Evolutionary conservation across 1,139 yeast species (phyloP).

Genomic region (Geotrichum candidum): DNA sequence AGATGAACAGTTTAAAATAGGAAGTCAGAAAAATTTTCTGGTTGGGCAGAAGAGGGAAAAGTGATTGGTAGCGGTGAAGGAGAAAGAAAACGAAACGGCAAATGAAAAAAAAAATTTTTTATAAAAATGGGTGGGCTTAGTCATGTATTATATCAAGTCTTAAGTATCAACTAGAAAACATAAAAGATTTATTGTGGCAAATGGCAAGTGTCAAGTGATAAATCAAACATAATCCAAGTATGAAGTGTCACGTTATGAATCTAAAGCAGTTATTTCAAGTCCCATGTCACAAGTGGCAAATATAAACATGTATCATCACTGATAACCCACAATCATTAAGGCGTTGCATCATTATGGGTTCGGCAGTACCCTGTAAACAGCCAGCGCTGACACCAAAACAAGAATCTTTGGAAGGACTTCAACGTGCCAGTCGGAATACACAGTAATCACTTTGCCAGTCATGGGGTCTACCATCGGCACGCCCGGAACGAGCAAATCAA

Average conservation of each 20-base stretch:
- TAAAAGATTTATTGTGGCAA: too few species aligned
- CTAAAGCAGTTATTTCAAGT: too few species aligned
- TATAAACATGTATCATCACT: too few species aligned
- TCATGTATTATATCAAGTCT: too few species aligned
- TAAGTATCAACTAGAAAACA: background rate
- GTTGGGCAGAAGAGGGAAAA: background rate
- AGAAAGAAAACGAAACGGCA: background rate
- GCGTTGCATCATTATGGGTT: background rate
- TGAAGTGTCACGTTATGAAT: too few species aligned
- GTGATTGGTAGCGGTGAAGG: background rate
- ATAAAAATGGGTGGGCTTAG: background rate
- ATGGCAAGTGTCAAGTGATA: too few species aligned
- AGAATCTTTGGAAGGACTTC: background rate
- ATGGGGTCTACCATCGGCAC: background rate
- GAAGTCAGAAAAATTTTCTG: background rate
- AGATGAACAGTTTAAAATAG: background rate
- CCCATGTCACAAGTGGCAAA: too few species aligned
- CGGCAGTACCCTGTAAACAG: background rate
- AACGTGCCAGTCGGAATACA: background rate
- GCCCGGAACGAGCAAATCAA: background rate
- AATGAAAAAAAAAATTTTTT: too few species aligned
- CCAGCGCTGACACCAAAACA: background rate
- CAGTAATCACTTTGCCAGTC: background rate
- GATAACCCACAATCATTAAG: background rate
- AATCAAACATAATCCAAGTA: too few species aligned